These are phyloP conservation scores for Maudiozyma turicensis DNA, from an alignment of 805 yeast genomes.

Conservation along the genomic window DNA sequence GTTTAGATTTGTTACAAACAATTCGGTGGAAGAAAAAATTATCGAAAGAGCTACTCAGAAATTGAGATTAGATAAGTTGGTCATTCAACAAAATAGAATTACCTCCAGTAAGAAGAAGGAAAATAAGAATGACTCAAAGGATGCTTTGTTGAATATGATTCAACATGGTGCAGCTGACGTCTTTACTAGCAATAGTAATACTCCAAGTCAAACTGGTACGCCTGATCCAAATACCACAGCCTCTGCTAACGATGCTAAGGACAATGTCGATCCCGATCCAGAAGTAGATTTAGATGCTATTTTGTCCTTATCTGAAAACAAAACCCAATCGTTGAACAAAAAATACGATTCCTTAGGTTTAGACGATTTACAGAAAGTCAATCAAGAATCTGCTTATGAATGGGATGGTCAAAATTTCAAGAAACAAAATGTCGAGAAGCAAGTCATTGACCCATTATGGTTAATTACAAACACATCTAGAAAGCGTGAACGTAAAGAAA, in stretches of 20 bases:
- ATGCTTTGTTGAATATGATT: slow-evolving; percentile 70
- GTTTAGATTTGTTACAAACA: slow-evolving; percentile 67
- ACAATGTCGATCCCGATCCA: slow-evolving; percentile 28
- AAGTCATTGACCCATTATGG: slow-evolving; percentile 53
- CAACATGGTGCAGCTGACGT: slow-evolving; percentile 74
- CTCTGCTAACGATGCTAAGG: background rate
- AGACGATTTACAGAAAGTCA: slow-evolving; percentile 69
- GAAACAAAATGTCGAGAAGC: slow-evolving; percentile 44
- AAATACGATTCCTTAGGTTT: slow-evolving; percentile 61
- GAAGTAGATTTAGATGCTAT: slow-evolving; percentile 52
- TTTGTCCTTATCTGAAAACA: slow-evolving; percentile 50
- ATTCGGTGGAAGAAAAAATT: slow-evolving; percentile 76
- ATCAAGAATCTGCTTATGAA: slow-evolving; percentile 68
- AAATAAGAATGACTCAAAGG: slow-evolving; percentile 39
- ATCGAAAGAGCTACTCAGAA: slow-evolving; percentile 76
- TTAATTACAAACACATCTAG: slow-evolving; percentile 45
- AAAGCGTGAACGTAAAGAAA: slow-evolving; percentile 66
- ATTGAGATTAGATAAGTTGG: slow-evolving; percentile 68
- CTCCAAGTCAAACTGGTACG: slow-evolving; percentile 5
- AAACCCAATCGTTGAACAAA: slow-evolving; percentile 50
- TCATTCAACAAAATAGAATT: slow-evolving; percentile 65
- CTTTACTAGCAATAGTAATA: slow-evolving; percentile 20
- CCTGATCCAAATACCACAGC: slow-evolving; percentile 18
- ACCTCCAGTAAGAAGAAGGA: slow-evolving; percentile 19
- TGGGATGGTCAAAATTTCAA: slow-evolving; percentile 83